phyloP scores from a whole-genome alignment of 495 filamentous ascomycete species.

The Symbiotaphrina buchneri region DNA sequence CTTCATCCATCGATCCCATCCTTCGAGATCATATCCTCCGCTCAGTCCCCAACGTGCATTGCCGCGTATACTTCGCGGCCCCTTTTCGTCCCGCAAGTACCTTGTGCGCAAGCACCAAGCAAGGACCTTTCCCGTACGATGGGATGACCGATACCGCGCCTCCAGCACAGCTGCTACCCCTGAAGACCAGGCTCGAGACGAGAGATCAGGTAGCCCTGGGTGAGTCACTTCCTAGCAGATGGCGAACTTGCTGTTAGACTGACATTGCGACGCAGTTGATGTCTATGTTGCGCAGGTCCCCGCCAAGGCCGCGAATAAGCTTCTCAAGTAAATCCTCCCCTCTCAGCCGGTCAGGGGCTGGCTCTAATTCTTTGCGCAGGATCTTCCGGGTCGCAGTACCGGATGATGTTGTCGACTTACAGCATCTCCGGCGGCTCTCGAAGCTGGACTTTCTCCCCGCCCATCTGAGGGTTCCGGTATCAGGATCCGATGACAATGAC shows the following conservation, averaged over 20 bases:
- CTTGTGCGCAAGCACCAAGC: too few species aligned
- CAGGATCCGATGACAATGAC: too few species aligned
- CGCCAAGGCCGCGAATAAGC: slow-evolving; percentile 23
- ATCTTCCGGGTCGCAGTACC: slow-evolving; percentile 23
- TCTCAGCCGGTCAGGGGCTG: slow-evolving; percentile 1
- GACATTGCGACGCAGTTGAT: too few species aligned
- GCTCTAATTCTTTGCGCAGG: slow-evolving; percentile 10
- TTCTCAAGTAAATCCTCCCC: slow-evolving; percentile 22
- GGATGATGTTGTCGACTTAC: slow-evolving; percentile 33
- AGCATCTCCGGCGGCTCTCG: slow-evolving; percentile 65
- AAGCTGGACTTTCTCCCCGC: slow-evolving; percentile 45
- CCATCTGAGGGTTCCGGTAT: slow-evolving; percentile 16
- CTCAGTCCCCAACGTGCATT: too few species aligned
- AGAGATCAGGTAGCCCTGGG: slow-evolving; percentile 21
- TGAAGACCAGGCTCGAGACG: slow-evolving; percentile 31
- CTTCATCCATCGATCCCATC: too few species aligned
- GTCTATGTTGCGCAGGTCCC: slow-evolving; percentile 30
- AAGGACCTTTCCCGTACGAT: too few species aligned
- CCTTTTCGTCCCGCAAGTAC: too few species aligned
- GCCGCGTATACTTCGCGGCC: too few species aligned
- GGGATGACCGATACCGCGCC: too few species aligned
- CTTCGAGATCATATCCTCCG: too few species aligned
- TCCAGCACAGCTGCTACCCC: slow-evolving; percentile 28
- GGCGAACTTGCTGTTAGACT: too few species aligned
- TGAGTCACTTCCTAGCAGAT: too few species aligned